Evolutionary conservation across 1,139 yeast genomes (phyloP).

Genomic region (Saccharomyces hybrid): DNA sequence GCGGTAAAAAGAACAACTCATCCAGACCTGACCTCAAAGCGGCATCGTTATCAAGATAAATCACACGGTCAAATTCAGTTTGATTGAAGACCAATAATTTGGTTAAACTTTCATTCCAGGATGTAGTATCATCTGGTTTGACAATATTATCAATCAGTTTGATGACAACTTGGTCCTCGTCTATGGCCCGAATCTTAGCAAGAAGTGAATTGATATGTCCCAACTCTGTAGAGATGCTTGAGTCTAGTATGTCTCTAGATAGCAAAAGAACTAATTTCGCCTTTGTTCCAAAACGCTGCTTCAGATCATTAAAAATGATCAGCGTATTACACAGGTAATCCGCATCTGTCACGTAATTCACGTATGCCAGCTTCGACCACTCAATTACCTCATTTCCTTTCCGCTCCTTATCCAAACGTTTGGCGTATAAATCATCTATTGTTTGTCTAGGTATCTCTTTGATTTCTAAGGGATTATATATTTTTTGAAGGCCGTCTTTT

Average conservation of each 20-base stretch:
- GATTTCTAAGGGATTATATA: slow-evolving; percentile 29
- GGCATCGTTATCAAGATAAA: slow-evolving; percentile 41
- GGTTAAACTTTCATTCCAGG: slow-evolving; percentile 49
- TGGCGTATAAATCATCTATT: slow-evolving; percentile 21
- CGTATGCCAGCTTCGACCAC: slow-evolving; percentile 39
- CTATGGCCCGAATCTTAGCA: slow-evolving; percentile 14
- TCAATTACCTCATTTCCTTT: slow-evolving; percentile 20
- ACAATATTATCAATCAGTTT: slow-evolving; percentile 24
- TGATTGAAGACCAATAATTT: slow-evolving; percentile 47
- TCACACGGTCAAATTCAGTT: slow-evolving; percentile 41
- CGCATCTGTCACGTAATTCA: slow-evolving; percentile 40
- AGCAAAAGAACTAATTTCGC: slow-evolving; percentile 38
- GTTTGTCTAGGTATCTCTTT: slow-evolving; percentile 28
- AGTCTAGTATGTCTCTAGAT: slow-evolving; percentile 20
- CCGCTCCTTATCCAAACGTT: slow-evolving; percentile 7
- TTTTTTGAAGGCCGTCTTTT: slow-evolving; percentile 20
- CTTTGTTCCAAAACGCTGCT: slow-evolving; percentile 29
- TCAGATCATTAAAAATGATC: slow-evolving; percentile 36
- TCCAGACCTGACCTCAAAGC: slow-evolving; percentile 34
- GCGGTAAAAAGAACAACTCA: slow-evolving; percentile 42
- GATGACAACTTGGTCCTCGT: slow-evolving; percentile 25
- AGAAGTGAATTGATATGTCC: slow-evolving; percentile 9
- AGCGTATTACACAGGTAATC: slow-evolving; percentile 40
- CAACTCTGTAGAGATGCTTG: slow-evolving; percentile 7
- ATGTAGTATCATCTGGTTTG: slow-evolving; percentile 24